Conservation (phyloP, 2,329 filamentous ascomycete species). For the Didymella lethalis region DNA sequence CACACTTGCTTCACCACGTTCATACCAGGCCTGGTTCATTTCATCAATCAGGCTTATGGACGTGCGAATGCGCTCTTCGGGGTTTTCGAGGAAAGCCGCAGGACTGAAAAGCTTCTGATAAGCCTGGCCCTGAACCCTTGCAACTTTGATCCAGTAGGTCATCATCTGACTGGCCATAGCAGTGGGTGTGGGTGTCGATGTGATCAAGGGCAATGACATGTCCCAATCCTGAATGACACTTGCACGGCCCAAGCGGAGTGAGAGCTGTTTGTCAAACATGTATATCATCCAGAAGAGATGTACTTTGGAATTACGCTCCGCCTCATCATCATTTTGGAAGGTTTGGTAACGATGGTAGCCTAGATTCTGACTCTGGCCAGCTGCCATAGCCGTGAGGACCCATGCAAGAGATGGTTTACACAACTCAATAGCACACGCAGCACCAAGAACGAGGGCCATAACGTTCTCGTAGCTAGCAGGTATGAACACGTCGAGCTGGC, state of each 20-base stretch:
- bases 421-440: constrained; percentile 45
- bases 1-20: constrained; percentile 37
- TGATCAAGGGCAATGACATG: constrained; percentile 40
- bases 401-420: constrained; percentile 49
- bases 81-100: constrained; percentile 40
- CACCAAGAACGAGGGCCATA: constrained; percentile 44
- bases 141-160: constrained; percentile 48
- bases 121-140: constrained; percentile 44
- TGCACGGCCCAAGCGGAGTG: constrained; percentile 49
- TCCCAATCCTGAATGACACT: constrained; percentile 52
- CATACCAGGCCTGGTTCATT: constrained; percentile 42
- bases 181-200: constrained; percentile 13
- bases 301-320: constrained; percentile 41
- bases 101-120: constrained; percentile 52
- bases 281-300: constrained; percentile 52
- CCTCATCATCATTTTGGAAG: constrained; percentile 43
- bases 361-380: constrained; percentile 41
- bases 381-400: constrained; percentile 43
- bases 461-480: constrained; percentile 49
- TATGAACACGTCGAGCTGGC: constrained; percentile 45
- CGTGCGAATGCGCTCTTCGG: constrained; percentile 36
- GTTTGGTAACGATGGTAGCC: constrained; percentile 49
- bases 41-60: constrained; percentile 39
- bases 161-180: constrained; percentile 31
- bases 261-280: constrained; percentile 50